A percentile compares a stretch with the other conserved stretches of the same genome.
These are phyloP conservation scores for Geotrichum restrictum DNA, from an alignment of 1,139 yeast species.

Conservation along the genomic window DNA sequence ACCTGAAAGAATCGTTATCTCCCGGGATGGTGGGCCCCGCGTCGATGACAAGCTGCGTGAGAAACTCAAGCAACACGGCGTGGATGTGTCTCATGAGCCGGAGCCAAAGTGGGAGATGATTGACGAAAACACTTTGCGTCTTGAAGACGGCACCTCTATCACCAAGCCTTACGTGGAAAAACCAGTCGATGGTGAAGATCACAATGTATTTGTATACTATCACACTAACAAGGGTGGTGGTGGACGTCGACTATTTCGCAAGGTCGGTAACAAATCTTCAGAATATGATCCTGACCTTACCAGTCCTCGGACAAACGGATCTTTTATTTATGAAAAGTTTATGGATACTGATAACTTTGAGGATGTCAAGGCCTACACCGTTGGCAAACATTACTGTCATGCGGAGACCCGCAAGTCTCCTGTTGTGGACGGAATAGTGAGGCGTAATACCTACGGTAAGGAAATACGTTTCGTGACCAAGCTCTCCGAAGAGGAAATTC, in stretches of 20 bases:
- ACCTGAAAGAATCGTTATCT: constrained; percentile 79
- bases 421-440: constrained; percentile 95
- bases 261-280: constrained; percentile 94
- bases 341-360: constrained; percentile 98
- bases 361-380: constrained; percentile 98
- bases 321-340: constrained; percentile 86
- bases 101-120: constrained; percentile 68
- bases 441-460: constrained; percentile 96
- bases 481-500: constrained; percentile 65
- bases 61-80: constrained; percentile 58
- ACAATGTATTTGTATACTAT: constrained; percentile 90
- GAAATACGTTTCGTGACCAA: constrained; percentile 89
- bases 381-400: constrained; percentile 85
- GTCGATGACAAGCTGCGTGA: constrained; percentile 61
- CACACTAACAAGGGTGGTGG: constrained; percentile 92
- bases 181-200: constrained; percentile 99
- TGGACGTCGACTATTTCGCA: constrained; percentile 87
- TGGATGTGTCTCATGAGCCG: constrained; percentile 58
- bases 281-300: constrained; percentile 84
- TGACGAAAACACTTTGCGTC: constrained; percentile 72
- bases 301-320: constrained; percentile 81
- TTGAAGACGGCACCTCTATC: constrained; percentile 61
- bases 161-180: constrained; percentile 94
- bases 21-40: constrained; percentile 95
- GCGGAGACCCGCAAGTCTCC: constrained; percentile 99